Conservation (phyloP, 768 basidiomycete genomes). For the Sutorius australiensis region DNA sequence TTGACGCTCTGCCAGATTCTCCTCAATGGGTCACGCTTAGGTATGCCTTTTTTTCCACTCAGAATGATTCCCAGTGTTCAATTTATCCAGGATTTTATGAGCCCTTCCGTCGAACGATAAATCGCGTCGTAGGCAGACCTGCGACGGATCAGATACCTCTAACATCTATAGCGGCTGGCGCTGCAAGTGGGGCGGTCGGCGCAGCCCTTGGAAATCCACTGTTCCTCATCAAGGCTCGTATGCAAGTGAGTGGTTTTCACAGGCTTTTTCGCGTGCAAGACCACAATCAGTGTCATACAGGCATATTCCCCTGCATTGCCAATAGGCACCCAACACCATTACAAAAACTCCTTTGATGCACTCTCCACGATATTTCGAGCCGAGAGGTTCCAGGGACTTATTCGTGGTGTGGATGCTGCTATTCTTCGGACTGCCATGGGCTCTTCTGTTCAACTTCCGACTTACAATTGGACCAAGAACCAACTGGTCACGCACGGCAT, state of each 20-base stretch:
- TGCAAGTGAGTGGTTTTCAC: conserved; percentile 60
- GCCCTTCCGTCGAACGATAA: conserved; percentile 73
- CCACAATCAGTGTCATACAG: conserved; percentile 32
- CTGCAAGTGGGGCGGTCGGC: conserved; percentile 86
- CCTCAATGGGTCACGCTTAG: conserved; percentile 87
- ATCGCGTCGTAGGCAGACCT: conserved; percentile 60
- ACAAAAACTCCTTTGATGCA: conserved; percentile 81
- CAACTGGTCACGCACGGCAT: conserved; percentile 67
- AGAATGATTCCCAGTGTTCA: conserved; percentile 12
- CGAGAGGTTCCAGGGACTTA: conserved; percentile 75
- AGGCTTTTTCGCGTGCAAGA: background rate
- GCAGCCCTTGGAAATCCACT: conserved; percentile 83
- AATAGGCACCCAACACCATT: conserved; percentile 91
- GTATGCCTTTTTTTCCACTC: conserved; percentile 36
- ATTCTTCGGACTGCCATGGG: conserved; percentile 94
- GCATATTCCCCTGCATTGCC: conserved; percentile 94
- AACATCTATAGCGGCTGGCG: conserved; percentile 84
- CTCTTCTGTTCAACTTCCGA: conserved; percentile 91
- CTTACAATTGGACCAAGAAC: conserved; percentile 91
- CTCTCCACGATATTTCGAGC: conserved; percentile 71
- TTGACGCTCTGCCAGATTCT: conserved; percentile 56
- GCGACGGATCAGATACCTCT: conserved; percentile 63
- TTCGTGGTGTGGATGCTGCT: conserved; percentile 91
- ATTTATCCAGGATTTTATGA: conserved; percentile 84
- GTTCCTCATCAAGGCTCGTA: conserved; percentile 95